These are phyloP conservation scores for Backusella psychrophila DNA, from an alignment of 192 early-diverging fungal species.

Conservation along the genomic window DNA sequence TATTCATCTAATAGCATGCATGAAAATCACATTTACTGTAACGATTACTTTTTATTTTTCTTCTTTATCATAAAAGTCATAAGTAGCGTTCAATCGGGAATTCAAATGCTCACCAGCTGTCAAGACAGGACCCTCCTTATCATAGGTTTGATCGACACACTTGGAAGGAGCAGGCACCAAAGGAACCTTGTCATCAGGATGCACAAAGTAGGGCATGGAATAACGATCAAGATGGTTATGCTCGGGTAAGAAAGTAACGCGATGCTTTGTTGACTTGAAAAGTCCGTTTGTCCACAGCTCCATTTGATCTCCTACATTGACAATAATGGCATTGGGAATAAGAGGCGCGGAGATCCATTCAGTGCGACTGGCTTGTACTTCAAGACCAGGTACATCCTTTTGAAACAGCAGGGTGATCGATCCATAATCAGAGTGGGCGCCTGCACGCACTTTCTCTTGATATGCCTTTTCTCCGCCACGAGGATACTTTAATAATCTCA, in stretches of 20 bases:
- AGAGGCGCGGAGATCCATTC: constrained; percentile 62
- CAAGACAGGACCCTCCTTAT: constrained; percentile 35
- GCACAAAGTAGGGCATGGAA: constrained; percentile 63
- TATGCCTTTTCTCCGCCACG: constrained; percentile 32
- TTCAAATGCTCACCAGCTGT: constrained; percentile 53
- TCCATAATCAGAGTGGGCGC: constrained; percentile 69
- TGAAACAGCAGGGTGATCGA: constrained; percentile 68
- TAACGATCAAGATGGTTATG: constrained; percentile 51
- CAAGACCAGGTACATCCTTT: constrained; percentile 57
- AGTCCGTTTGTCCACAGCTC: constrained; percentile 64
- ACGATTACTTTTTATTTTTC: neutral
- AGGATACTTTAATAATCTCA: constrained; percentile 68
- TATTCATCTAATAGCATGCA: neutral
- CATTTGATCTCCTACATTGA: constrained; percentile 63
- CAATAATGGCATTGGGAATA: constrained; percentile 50
- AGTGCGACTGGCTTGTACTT: constrained; percentile 43
- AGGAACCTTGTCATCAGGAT: constrained; percentile 44
- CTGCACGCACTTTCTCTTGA: constrained; percentile 44
- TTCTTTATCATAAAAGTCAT: constrained; percentile 20
- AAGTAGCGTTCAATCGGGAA: constrained; percentile 39
- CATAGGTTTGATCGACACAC: constrained; percentile 22
- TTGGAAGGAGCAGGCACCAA: constrained; percentile 49
- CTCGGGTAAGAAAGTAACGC: constrained; percentile 55
- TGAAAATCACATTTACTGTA: too few species aligned
- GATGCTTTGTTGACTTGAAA: constrained; percentile 60